Base-by-base conservation (phyloP, 371 early-diverging fungal species). In the Mucor irregularis region DNA sequence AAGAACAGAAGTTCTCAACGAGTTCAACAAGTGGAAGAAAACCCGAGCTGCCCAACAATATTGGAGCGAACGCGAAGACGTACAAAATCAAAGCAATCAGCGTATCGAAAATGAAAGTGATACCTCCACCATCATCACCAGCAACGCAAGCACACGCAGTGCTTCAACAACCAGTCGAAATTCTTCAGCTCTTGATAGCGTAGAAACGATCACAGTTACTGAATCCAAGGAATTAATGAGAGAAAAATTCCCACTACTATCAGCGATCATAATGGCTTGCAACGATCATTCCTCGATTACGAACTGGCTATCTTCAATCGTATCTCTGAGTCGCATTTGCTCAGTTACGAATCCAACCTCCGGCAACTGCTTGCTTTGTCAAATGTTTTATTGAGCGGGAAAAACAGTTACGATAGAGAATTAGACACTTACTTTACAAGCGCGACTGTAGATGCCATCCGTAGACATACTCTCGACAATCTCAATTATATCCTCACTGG, bases 281-380 rank as follows among this genome's bases (percentile, higher is more conserved):
- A 49, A 49, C 14, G 31, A 24, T 19, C 30, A 14, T 31, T 47
- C 25, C n/a, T 31, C 31, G 19, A 30, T 26, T 47, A 17, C 33
- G 21, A 40, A 40, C 40, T 40, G 16, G 40, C 16, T 21, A 40
- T 21, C 21, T 40, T 40, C 21, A 40, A 40, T 21, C 16, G 40
- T 51, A 8, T 49, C 25, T 35, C 17, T 37, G 30, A 49, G 37
- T 49, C 49, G 37, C 34, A 49, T 11, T 49, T 49, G 37, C 49
- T 49, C 34, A 49, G 37, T 37, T 49, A 35, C 49, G 49, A 49
- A 25, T 35, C 49, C 49, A 49, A 49, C 37, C 49, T 49, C 37
- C 49, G 37, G 37, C 49, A 49, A 30, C 34, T 49, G 25, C 37
- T 49, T 49, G 49, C 26, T 37, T 49, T 49, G 34, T 49, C 49